Percentiles rank a stretch among this genome's conserved stretches.
Conservation (phyloP, 768 basidiomycete species). For the Suillus occidentalis region DNA sequence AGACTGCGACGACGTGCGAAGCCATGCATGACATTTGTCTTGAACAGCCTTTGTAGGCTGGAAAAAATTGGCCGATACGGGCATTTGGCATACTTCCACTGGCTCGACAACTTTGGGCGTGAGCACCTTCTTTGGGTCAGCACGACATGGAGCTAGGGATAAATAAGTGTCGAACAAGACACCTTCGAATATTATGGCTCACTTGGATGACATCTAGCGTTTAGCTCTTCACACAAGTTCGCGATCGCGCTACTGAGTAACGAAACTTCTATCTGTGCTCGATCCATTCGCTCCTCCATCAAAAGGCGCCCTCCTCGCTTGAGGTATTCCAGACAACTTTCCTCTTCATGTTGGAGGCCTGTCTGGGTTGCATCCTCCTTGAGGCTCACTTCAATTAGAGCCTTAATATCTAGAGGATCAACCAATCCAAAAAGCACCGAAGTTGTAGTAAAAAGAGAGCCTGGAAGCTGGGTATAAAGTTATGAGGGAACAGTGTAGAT, state of each 20-base stretch:
- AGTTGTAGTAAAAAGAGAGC: no score
- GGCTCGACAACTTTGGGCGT: not conserved
- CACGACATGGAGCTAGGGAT: not conserved
- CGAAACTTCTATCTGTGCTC: not conserved
- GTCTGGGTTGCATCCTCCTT: not conserved
- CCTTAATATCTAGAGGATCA: no score
- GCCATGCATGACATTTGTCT: conserved; percentile 1
- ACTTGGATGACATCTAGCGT: conserved; percentile 17
- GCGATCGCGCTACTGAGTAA: not conserved
- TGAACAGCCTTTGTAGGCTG: not conserved
- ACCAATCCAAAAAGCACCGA: no score
- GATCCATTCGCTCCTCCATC: not conserved
- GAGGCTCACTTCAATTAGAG: no score
- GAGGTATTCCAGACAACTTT: not conserved
- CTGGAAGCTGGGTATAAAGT: no score
- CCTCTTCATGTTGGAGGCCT: not conserved
- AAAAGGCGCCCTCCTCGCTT: not conserved
- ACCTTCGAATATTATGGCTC: not conserved
- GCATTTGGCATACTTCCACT: not conserved
- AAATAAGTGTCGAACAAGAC: not conserved
- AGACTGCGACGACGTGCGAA: not conserved
- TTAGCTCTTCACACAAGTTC: not conserved
- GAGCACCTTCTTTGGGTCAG: not conserved
- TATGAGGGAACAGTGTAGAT: no score
- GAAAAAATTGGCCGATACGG: not conserved